Evolutionary conservation across 495 filamentous ascomycete genomes (phyloP).

Genomic region (Penicillium roqueforti): DNA sequence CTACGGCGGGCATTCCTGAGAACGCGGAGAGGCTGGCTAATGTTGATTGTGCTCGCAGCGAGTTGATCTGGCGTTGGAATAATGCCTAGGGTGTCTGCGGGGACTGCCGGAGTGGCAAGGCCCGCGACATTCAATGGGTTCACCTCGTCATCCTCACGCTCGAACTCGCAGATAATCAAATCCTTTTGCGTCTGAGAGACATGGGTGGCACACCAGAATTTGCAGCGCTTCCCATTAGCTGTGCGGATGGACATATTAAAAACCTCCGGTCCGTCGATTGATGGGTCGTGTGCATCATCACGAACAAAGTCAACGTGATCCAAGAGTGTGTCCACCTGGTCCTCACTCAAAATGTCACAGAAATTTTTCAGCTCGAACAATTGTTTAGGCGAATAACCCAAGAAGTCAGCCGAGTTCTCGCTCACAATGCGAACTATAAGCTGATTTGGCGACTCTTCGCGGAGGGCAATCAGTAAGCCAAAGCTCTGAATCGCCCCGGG

Average conservation of each 20-base stretch:
- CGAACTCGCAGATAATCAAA: slow-evolving; percentile 86
- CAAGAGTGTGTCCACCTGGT: slow-evolving; percentile 75
- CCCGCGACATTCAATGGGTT: slow-evolving; percentile 63
- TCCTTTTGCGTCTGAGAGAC: slow-evolving; percentile 60
- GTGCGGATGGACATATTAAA: slow-evolving; percentile 69
- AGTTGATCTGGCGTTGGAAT: slow-evolving; percentile 69
- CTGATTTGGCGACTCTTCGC: slow-evolving; percentile 63
- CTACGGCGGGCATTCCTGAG: slow-evolving; percentile 72
- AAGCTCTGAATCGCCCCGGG: slow-evolving; percentile 89
- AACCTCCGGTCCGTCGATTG: slow-evolving; percentile 76
- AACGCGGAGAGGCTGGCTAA: slow-evolving; percentile 73
- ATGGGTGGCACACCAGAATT: slow-evolving; percentile 89
- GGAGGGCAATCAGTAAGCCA: slow-evolving; percentile 72
- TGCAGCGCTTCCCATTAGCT: slow-evolving; percentile 49
- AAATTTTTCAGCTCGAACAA: slow-evolving; percentile 75
- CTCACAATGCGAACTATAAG: slow-evolving; percentile 75
- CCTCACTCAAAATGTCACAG: slow-evolving; percentile 72
- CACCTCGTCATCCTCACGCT: slow-evolving; percentile 73
- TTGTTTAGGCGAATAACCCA: slow-evolving; percentile 73
- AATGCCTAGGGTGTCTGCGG: slow-evolving; percentile 69
- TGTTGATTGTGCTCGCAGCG: slow-evolving; percentile 60
- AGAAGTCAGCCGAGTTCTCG: slow-evolving; percentile 75
- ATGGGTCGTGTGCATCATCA: slow-evolving; percentile 65
- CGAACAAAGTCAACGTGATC: slow-evolving; percentile 87
- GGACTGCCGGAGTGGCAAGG: slow-evolving; percentile 52